phyloP scores from a whole-genome alignment of 2,329 filamentous ascomycete species.

The Paraphoma chrysanthemicola region DNA sequence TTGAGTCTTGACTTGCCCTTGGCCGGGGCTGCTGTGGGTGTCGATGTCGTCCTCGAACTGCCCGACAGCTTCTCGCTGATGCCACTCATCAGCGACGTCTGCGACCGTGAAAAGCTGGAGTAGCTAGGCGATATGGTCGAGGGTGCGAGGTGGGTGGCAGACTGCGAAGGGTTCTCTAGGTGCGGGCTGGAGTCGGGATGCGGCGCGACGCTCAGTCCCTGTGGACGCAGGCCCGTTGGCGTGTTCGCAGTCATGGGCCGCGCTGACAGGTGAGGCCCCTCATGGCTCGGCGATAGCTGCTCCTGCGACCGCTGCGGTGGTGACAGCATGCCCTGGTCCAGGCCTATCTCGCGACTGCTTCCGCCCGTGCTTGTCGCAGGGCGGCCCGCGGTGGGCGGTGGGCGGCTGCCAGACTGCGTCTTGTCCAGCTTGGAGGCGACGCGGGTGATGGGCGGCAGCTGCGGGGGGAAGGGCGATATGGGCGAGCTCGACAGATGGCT shows the following conservation, averaged over 20 bases:
- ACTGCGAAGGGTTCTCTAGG: slow-evolving; percentile 23
- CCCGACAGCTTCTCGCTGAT: slow-evolving; percentile 39
- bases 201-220: slow-evolving; percentile 33
- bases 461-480: slow-evolving; percentile 47
- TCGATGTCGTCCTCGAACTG: slow-evolving; percentile 26
- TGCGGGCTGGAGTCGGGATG: slow-evolving; percentile 23
- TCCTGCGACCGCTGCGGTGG: slow-evolving; percentile 24
- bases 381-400: slow-evolving; percentile 16
- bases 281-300: slow-evolving; percentile 27
- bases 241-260: slow-evolving; percentile 23
- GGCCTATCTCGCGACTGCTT: slow-evolving; percentile 8
- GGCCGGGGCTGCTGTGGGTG: slow-evolving; percentile 24
- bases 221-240: slow-evolving; percentile 41
- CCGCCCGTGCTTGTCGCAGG: slow-evolving; percentile 12
- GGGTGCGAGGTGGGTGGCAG: slow-evolving; percentile 29
- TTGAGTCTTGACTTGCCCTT: slow-evolving; percentile 60
- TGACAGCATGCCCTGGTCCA: slow-evolving; percentile 26
- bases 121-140: slow-evolving; percentile 34
- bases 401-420: slow-evolving; percentile 14
- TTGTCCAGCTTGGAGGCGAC: slow-evolving; percentile 44
- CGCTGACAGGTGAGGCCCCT: slow-evolving; percentile 26
- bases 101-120: slow-evolving; percentile 38
- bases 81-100: slow-evolving; percentile 41
- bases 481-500: slow-evolving; percentile 42
- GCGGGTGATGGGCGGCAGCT: slow-evolving; percentile 49